Base-by-base conservation (phyloP, 148 eudicot genomes). In the Vaccinium macrocarpon region DNA sequence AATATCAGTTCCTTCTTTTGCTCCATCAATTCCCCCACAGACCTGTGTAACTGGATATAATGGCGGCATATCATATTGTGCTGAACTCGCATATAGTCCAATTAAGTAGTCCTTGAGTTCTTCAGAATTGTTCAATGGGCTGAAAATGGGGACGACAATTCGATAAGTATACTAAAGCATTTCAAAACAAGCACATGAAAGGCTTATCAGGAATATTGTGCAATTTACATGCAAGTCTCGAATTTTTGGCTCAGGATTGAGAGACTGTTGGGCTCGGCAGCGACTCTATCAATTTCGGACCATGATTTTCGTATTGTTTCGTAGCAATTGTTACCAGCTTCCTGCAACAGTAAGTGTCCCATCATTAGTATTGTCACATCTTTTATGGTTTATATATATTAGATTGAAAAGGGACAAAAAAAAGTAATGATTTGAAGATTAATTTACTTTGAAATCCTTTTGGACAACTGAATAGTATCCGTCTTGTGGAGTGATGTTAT, bases 11-110 rank as follows among this genome's bases (percentile, higher is more conserved):
- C 84, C 87, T 57, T 52, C 87, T 57, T 52, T 38, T 12, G 86
- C 89, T 51, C 80, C 84, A 64, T 92, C 92, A 8, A 89, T 85
- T 48, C 86, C 94, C 9, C 77, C 75, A 73, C 94, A 92, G 8
- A 92, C 83, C 79, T 4, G 29, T 0, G 78, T 71, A 2, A 88
- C 88, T 15, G 91, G 91, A 68, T 89, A 87, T 0, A 0, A 38
- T 46, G 94, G 93, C 15, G 91, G 91, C 0, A 1, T 8, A 35
- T 89, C 83, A 83, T 92, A 92, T 61, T 92, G 94, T n/a, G 94
- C 91, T 42, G 91, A 87, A 1, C 0, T 0, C 0, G 86, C 12
- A 52, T 88, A 90, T 23, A 83, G 32, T 0, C 42, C 3, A 16
- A 80, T 83, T 62, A 90, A 84, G 82, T 66, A 87, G 25, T 85